phyloP scores from a whole-genome alignment of 192 early-diverging fungal genomes.

The Coemansia furcata region DNA sequence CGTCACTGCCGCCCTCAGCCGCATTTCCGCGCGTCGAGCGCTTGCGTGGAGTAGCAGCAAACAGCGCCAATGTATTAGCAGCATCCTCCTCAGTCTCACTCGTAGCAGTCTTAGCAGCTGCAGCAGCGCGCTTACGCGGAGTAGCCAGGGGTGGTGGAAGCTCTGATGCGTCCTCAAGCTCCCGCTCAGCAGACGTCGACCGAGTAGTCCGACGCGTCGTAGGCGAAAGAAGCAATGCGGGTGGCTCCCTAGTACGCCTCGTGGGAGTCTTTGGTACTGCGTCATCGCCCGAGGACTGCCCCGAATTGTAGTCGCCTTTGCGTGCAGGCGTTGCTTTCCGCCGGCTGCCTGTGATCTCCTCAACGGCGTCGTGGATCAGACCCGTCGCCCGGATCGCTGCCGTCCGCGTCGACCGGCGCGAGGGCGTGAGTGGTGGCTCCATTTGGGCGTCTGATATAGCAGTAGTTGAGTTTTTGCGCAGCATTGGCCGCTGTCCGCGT shows the following conservation, averaged over 20 bases:
- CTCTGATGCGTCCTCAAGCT: neutral
- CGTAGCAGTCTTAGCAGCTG: neutral
- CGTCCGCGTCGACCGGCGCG: conserved; percentile 31
- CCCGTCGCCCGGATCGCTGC: conserved; percentile 28
- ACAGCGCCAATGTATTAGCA: neutral
- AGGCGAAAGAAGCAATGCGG: neutral
- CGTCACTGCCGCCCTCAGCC: neutral
- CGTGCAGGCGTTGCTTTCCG: conserved; percentile 10
- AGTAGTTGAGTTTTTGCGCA: conserved; percentile 5
- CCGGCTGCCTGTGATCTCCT: conserved; percentile 10
- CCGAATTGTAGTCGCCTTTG: conserved; percentile 2
- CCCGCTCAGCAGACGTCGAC: conserved; percentile 2
- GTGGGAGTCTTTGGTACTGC: conserved; percentile 1
- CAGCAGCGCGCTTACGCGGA: conserved; percentile 16
- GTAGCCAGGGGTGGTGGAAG: conserved; percentile 6
- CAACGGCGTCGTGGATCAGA: conserved; percentile 23
- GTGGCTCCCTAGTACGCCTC: conserved; percentile 2
- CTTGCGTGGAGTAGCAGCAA: conserved; percentile 23
- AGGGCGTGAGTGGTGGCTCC: conserved; percentile 25
- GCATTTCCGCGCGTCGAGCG: conserved; percentile 4
- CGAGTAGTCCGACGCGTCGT: conserved; percentile 4
- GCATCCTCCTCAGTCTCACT: neutral
- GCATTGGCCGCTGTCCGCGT: conserved; percentile 16
- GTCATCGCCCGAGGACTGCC: conserved; percentile 15
- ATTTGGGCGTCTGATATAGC: neutral